Evolutionary conservation across 2,329 filamentous ascomycete genomes (phyloP).

Genomic region (Alternaria solani): DNA sequence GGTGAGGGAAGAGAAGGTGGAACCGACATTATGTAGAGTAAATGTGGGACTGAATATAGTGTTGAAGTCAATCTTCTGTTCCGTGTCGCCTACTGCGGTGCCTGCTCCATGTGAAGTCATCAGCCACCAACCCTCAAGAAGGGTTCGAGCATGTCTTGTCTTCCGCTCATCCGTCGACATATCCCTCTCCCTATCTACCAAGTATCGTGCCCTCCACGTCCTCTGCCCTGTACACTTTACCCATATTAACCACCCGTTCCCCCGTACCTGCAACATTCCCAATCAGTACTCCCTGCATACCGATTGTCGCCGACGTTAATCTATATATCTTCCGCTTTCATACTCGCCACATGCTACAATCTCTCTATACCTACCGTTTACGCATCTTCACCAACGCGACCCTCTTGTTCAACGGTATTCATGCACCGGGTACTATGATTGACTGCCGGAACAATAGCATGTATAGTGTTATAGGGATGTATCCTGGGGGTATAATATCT

Average conservation of each 20-base stretch:
- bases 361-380: neutral
- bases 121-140: neutral
- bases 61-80: neutral
- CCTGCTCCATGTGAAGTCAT: neutral
- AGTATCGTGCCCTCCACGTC: neutral
- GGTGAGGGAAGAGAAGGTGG: neutral
- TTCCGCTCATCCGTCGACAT: neutral
- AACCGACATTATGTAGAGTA: neutral
- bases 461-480: slow-evolving; percentile 7
- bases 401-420: neutral
- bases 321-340: neutral
- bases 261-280: neutral
- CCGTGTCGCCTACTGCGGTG: neutral
- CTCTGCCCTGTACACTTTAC: neutral
- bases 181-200: neutral
- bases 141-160: neutral
- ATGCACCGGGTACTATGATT: slow-evolving; percentile 15
- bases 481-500: neutral
- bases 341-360: neutral
- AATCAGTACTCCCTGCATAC: neutral
- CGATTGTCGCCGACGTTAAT: neutral
- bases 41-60: slow-evolving; percentile 7
- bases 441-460: slow-evolving; percentile 1
- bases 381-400: neutral
- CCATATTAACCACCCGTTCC: neutral